Evolutionary conservation across 208 protist species (phyloP), one percentile per base, ranked within the genome.

Genomic region (Acanthamoeba healyi): DNA sequence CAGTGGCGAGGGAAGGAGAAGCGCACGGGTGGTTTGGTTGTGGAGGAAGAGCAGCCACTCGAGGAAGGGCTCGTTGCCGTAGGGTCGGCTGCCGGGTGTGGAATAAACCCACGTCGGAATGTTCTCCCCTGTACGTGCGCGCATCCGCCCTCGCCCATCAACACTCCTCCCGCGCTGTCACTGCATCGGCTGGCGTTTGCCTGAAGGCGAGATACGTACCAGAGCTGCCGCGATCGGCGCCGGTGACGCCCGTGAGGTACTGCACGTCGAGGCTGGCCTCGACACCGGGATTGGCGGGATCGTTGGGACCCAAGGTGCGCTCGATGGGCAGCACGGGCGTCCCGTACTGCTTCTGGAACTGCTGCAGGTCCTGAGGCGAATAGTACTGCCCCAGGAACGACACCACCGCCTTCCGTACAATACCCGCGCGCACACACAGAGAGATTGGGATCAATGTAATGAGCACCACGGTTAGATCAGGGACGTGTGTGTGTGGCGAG

Each of bases 371-470:
- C 12, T 10, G 15, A 4, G 65, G 19, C 65, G 65, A 74, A 38
- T 74, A 74, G 65, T 74, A 74, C 65, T 74, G 65, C 7, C 65
- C 65, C n/a, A 74, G 34, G 65, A 74, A 74, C 12, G 65, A 74
- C 24, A 74, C 65, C 34, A 74, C 65, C 32, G 65, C 65, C 65
- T 74, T 3, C 58, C 29, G 26, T 6, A 67, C 22, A 67, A n/a
- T 9, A 67, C 10, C 22, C 22, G 5, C 58, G n/a, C n/a, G n/a
- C n/a, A n/a, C n/a, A n/a, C n/a, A n/a, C n/a, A 49, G 4, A 49
- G 44, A 4, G 12, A 49, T 49, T 49, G 44, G 4, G 12, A 49
- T 49, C 4, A 49, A 15, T 49, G 58, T 24, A 67, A 67, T 67
- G 22, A 67, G n/a, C n/a, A n/a, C n/a, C n/a, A n/a, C n/a, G n/a